Percentiles rank a stretch among this genome's conserved stretches.
Conservation (phyloP, 805 yeast species). For the Zygoascus tannicola region DNA sequence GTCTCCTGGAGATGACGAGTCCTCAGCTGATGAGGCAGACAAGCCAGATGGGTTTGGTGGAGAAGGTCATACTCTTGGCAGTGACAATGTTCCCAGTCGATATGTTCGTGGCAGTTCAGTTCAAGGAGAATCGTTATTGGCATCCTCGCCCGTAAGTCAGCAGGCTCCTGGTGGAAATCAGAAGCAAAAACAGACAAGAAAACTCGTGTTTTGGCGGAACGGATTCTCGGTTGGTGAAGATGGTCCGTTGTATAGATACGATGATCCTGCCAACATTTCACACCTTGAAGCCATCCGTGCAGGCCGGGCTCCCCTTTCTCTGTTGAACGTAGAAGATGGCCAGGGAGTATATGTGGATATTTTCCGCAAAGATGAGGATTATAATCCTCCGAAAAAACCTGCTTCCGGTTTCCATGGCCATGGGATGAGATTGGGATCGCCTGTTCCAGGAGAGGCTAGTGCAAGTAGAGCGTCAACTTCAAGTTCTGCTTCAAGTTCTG, state of each 20-base stretch:
- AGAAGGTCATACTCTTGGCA: conserved; percentile 29
- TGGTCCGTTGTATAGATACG: conserved; percentile 76
- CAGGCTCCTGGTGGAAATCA: not conserved
- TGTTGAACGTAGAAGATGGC: conserved; percentile 75
- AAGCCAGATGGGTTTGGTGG: conserved; percentile 19
- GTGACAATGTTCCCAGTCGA: conserved; percentile 20
- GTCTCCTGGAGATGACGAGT: conserved; percentile 12
- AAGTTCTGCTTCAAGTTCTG: conserved; percentile 20
- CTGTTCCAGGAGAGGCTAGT: conserved; percentile 62
- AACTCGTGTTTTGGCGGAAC: conserved; percentile 90
- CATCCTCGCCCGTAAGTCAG: conserved; percentile 37
- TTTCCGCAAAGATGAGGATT: conserved; percentile 75
- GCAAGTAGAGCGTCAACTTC: conserved; percentile 4
- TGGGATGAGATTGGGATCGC: conserved; percentile 85
- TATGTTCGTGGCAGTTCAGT: conserved; percentile 10
- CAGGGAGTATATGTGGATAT: conserved; percentile 92
- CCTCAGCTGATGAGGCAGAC: conserved; percentile 1
- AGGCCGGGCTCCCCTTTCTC: conserved; percentile 83
- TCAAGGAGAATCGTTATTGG: conserved; percentile 19
- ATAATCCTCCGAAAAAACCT: conserved; percentile 51
- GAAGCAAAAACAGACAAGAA: conserved; percentile 35
- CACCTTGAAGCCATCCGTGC: conserved; percentile 71
- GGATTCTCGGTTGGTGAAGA: conserved; percentile 88
- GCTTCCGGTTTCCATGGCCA: conserved; percentile 48
- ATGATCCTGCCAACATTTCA: conserved; percentile 80